Conservation (phyloP, 2,329 filamentous ascomycete species). For the Scedosporium apiospermum region DNA sequence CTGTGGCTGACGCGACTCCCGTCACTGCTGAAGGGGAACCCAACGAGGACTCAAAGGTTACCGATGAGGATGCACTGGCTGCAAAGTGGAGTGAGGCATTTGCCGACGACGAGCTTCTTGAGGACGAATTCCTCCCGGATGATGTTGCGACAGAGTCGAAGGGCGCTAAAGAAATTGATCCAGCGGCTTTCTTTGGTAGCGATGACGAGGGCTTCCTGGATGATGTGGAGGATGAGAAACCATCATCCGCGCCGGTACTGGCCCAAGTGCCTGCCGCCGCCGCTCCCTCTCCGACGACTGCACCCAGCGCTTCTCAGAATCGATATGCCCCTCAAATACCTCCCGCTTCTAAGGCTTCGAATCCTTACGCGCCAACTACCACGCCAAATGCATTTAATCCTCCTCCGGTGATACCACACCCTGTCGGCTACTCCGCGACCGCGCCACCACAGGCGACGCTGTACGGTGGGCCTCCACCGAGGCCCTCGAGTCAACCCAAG, state of each 20-base stretch:
- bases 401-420: conserved; percentile 12
- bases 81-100: conserved; percentile 80
- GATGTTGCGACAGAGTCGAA: conserved; percentile 37
- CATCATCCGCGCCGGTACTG: conserved; percentile 9
- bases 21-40: conserved; percentile 11
- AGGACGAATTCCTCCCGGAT: conserved; percentile 53
- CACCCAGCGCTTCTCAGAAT: conserved; percentile 6
- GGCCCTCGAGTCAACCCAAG: conserved; percentile 40
- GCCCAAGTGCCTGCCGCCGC: background rate
- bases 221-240: conserved; percentile 43
- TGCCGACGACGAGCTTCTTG: conserved; percentile 58
- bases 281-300: background rate
- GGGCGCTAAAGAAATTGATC: conserved; percentile 38
- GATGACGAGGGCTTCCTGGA: conserved; percentile 82
- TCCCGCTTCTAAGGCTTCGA: conserved; percentile 7
- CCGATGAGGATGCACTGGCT: conserved; percentile 48
- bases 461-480: conserved; percentile 27
- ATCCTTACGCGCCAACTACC: conserved; percentile 8
- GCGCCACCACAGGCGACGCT: conserved; percentile 17
- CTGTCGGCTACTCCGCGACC: conserved; percentile 4
- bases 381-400: conserved; percentile 13
- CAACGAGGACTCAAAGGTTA: conserved; percentile 23
- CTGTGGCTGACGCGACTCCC: conserved; percentile 4
- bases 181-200: conserved; percentile 62
- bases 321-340: conserved; percentile 11